Percentiles rank a stretch among this genome's conserved stretches.
Evolutionary conservation across 1,284 basidiomycete species (phyloP).

Genomic region (Sporisorium reilianum): DNA sequence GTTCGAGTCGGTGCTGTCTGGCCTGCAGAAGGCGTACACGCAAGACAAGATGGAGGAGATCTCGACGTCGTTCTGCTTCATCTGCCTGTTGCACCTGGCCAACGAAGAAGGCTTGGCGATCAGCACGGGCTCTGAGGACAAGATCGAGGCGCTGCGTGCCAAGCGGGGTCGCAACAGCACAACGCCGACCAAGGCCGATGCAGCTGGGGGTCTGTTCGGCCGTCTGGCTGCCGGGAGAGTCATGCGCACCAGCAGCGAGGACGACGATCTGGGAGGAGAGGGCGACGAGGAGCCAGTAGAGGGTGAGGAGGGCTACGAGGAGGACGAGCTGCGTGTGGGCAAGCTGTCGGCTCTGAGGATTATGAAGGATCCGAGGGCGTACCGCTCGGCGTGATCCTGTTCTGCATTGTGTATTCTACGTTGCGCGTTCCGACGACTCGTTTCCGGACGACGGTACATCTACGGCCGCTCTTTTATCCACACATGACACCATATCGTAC

Average conservation of each 20-base stretch:
- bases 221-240: constrained; percentile 29
- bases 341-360: constrained; percentile 51
- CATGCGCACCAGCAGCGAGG: constrained; percentile 69
- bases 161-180: constrained; percentile 43
- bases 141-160: constrained; percentile 43
- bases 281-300: constrained; percentile 32
- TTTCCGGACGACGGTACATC: not conserved
- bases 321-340: constrained; percentile 52
- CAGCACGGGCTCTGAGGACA: constrained; percentile 46
- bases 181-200: constrained; percentile 28
- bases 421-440: not conserved
- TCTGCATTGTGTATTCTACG: constrained; percentile 9
- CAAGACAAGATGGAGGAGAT: constrained; percentile 96
- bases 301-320: constrained; percentile 45
- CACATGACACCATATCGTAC: constrained; percentile 1
- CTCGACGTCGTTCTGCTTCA: constrained; percentile 99
- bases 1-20: constrained; percentile 86
- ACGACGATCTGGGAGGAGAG: constrained; percentile 67
- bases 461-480: not conserved
- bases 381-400: constrained; percentile 43
- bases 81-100: constrained; percentile 92
- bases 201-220: constrained; percentile 19
- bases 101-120: constrained; percentile 86
- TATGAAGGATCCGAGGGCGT: constrained; percentile 62
- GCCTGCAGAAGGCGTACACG: constrained; percentile 84